Percentiles rank a stretch among this genome's conserved stretches.
phyloP scores from a whole-genome alignment of 352 stramenopile species.

The Pythium brachiatum region DNA sequence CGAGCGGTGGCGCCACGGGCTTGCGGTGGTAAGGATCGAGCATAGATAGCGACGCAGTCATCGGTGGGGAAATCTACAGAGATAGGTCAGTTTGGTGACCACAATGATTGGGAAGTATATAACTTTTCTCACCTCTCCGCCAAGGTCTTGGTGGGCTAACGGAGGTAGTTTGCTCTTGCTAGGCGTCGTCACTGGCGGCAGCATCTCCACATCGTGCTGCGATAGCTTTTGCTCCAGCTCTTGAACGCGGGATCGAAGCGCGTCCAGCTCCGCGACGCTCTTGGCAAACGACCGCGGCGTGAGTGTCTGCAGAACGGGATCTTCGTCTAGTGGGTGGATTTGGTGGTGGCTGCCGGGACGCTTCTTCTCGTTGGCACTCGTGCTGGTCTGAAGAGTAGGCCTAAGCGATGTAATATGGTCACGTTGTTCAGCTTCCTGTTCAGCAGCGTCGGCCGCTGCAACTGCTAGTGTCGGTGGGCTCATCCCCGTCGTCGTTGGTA shows the following conservation, averaged over 20 bases:
- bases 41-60: neutral
- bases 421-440: neutral
- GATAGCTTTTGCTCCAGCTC: slow-evolving; percentile 57
- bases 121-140: neutral
- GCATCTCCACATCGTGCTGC: slow-evolving; percentile 42
- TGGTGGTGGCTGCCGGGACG: slow-evolving; percentile 19
- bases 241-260: slow-evolving; percentile 41
- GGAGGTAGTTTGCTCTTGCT: slow-evolving; percentile 45
- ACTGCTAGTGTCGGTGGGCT: neutral
- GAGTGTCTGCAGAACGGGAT: slow-evolving; percentile 42
- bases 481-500: neutral
- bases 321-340: slow-evolving; percentile 51
- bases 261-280: slow-evolving; percentile 52
- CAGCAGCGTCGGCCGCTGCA: neutral
- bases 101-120: too few species aligned
- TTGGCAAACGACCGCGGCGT: slow-evolving; percentile 55
- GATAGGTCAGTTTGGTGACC: neutral
- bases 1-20: slow-evolving; percentile 6
- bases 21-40: slow-evolving; percentile 11
- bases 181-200: slow-evolving; percentile 29
- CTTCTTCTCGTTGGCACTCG: slow-evolving; percentile 13
- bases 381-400: slow-evolving; percentile 20
- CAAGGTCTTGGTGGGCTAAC: slow-evolving; percentile 12
- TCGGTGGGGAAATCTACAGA: neutral
- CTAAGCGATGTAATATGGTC: neutral